Conservation (phyloP, 208 protist genomes). For the Leishmania guyanensis region DNA sequence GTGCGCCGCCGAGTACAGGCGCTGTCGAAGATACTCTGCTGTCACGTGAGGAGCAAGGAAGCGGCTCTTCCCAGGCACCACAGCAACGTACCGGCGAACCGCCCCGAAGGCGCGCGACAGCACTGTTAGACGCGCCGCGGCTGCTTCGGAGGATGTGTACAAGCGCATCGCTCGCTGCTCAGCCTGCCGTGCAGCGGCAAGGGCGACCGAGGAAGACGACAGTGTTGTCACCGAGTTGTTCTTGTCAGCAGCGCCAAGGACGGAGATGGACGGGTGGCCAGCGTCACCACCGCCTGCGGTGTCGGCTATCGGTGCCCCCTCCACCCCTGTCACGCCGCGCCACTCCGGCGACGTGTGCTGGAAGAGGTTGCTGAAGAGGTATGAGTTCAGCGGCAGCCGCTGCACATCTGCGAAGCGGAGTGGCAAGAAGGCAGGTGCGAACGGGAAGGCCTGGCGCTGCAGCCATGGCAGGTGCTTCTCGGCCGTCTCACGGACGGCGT, state of each 20-base stretch:
- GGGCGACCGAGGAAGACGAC: not conserved
- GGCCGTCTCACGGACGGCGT: constrained; percentile 65
- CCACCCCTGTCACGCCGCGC: constrained; percentile 14
- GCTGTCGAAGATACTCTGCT: constrained; percentile 71
- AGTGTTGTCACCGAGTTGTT: not conserved
- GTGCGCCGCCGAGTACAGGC: constrained; percentile 35
- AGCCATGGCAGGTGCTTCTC: constrained; percentile 70
- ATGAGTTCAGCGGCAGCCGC: constrained; percentile 64
- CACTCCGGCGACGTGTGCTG: constrained; percentile 18
- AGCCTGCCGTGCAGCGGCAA: not conserved
- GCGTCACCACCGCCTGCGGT: not conserved
- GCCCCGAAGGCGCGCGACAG: constrained; percentile 70
- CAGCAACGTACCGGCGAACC: constrained; percentile 61
- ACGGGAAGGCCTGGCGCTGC: constrained; percentile 60
- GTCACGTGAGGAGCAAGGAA: constrained; percentile 71
- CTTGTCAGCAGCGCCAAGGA: not conserved
- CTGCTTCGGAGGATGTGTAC: constrained; percentile 57
- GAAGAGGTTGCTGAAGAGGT: constrained; percentile 80
- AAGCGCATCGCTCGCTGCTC: constrained; percentile 32
- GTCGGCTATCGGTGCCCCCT: constrained; percentile 2
- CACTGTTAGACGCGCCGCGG: constrained; percentile 62
- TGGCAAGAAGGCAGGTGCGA: constrained; percentile 63
- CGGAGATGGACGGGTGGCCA: not conserved
- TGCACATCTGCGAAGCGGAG: constrained; percentile 46
- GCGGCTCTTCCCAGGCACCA: constrained; percentile 27